These are phyloP conservation scores for Claviceps africana DNA, from an alignment of 2,329 filamentous ascomycete genomes.

Conservation along the genomic window DNA sequence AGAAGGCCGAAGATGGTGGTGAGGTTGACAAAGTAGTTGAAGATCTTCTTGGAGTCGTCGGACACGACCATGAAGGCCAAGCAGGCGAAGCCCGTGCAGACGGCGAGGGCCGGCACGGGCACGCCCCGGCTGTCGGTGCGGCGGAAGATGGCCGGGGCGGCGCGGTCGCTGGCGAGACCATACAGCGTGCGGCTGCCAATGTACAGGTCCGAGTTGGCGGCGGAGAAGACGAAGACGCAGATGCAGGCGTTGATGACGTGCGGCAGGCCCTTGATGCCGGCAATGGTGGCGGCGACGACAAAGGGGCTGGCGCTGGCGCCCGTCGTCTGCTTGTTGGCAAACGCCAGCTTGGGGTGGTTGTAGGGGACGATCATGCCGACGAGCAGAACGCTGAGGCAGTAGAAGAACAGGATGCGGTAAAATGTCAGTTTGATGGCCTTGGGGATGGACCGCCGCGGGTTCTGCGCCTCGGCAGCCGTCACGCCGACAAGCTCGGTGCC, in stretches of 20 bases:
- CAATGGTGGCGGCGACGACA: conserved; percentile 55
- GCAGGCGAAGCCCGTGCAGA: conserved; percentile 48
- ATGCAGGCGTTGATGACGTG: conserved; percentile 63
- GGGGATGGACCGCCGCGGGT: conserved; percentile 63
- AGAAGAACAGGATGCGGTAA: conserved; percentile 71
- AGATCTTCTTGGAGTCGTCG: conserved; percentile 41
- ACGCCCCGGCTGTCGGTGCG: conserved; percentile 59
- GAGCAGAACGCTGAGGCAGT: conserved; percentile 58
- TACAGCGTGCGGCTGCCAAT: conserved; percentile 61
- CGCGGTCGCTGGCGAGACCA: conserved; percentile 56
- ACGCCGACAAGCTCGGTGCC: conserved; percentile 67
- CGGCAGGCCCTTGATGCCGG: conserved; percentile 47
- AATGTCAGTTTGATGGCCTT: conserved; percentile 69
- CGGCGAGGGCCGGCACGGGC: conserved; percentile 49
- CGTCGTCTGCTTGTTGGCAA: conserved; percentile 32
- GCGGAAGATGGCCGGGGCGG: conserved; percentile 58
- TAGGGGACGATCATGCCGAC: conserved; percentile 67
- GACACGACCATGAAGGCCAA: conserved; percentile 56
- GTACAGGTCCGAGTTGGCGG: conserved; percentile 66
- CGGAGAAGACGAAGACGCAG: conserved; percentile 61
- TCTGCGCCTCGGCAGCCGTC: conserved; percentile 66
- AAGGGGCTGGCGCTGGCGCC: conserved; percentile 48
- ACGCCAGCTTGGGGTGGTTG: conserved; percentile 44
- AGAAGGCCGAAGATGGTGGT: conserved; percentile 53
- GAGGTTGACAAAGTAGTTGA: conserved; percentile 53